phyloP scores from a whole-genome alignment of 495 filamentous ascomycete species.

The Talaromyces stipitatus region DNA sequence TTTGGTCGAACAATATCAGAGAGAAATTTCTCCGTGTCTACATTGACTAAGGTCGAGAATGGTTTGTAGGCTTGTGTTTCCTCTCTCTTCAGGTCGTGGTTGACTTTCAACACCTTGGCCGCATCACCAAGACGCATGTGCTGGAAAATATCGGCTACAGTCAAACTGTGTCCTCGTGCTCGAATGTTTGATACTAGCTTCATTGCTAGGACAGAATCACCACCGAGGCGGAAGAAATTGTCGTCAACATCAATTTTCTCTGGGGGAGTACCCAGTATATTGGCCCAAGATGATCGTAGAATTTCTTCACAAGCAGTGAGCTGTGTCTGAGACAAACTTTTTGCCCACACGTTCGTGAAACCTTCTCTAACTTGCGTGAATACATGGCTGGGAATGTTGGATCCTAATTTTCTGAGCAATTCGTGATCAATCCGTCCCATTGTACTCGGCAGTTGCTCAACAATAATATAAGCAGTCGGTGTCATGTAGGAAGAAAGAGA shows the following conservation, averaged over 20 bases:
- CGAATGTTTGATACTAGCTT: constrained; percentile 32
- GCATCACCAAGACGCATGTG: constrained; percentile 34
- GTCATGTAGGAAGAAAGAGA: constrained; percentile 30
- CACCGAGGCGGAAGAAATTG: constrained; percentile 41
- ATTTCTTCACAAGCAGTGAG: constrained; percentile 27
- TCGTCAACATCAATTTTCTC: constrained; percentile 35
- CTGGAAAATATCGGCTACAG: constrained; percentile 41
- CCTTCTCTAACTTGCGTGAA: constrained; percentile 15
- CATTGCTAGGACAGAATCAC: constrained; percentile 41
- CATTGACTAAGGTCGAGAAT: constrained; percentile 28
- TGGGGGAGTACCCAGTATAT: constrained; percentile 26
- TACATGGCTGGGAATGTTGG: constrained; percentile 13
- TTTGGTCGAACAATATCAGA: constrained; percentile 18
- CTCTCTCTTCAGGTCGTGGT: constrained; percentile 9
- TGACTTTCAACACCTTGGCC: constrained; percentile 22
- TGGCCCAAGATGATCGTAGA: constrained; percentile 38
- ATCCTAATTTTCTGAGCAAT: background rate
- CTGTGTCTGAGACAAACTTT: constrained; percentile 12
- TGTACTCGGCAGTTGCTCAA: constrained; percentile 24
- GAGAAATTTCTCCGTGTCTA: constrained; percentile 20
- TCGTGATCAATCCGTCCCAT: constrained; percentile 27
- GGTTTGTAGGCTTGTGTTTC: constrained; percentile 19
- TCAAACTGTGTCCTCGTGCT: constrained; percentile 22
- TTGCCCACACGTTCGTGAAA: constrained; percentile 18
- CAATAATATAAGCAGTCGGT: constrained; percentile 28